Evolutionary conservation across 116 monocot genomes (phyloP), one percentile per base, ranked within the genome.

Genomic region (Iris pallida): DNA sequence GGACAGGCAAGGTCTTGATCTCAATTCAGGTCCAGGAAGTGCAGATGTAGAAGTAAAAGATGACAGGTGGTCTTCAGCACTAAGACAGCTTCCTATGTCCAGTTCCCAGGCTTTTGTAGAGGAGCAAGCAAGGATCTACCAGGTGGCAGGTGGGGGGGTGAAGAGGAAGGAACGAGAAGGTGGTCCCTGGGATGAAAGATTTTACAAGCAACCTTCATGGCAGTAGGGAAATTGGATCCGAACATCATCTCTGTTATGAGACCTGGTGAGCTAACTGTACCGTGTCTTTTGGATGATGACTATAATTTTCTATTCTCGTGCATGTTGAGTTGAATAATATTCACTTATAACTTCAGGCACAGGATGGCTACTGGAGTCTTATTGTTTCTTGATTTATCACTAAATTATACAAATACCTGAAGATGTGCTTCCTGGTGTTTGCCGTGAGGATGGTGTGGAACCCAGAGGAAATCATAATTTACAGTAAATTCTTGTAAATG

Each of bases 101-200:
- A 53, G 68, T 71, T 74, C 86, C 9, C 86, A 89, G 53, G 55
- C 72, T 47, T 86, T 89, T 73, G 62, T 74, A 54, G 92, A 92
- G 59, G 86, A 86, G 45, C 86, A 80, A 61, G 74, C 79, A 7
- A 84, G 92, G 70, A 61, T 87, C 44, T 86, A 76, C 71, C 91
- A 85, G 16, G 44, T 78, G 57, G 72, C 79, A 49, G 80, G 82
- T 48, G 52, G 7, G 20, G 78, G 69, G 43, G 13, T 82, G 70
- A 96, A 92, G 78, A 81, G 92, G 68, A 87, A 89, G 71, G 92
- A 92, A 30, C 89, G 89, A 16, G 96, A 92, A 16, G 85, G 87
- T 16, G 75, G 42, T 55, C 43, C 67, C 3, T 85, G 96, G 96
- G 96, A 96, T 11, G 92, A 92, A 42, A 84, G 82, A 66, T 81